Base-by-base conservation (phyloP, 345 rosid species). In the Eucalyptus erythrocorys region DNA sequence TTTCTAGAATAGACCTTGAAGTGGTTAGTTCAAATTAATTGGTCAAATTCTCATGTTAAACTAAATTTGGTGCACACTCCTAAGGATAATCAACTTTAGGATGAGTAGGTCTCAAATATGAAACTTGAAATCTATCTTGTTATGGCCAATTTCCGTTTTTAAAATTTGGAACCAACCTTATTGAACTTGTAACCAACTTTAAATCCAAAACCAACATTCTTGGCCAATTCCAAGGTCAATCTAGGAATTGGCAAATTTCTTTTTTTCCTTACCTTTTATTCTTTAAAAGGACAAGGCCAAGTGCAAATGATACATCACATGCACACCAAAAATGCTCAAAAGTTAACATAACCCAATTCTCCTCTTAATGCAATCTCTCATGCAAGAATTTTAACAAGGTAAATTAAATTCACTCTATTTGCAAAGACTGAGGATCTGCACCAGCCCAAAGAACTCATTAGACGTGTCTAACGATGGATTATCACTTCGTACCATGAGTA, bases 91-190 rank as follows among this genome's bases (percentile, higher is more conserved):
- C 10, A 64, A 6, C 4, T 64, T 12, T 64, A n/a, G 19, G 2
- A 16, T 64, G 71, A n/a, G 19, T 64, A 64, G 19, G 9, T 64
- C 4, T 15, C 37, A n/a, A 30, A n/a, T 15, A 13, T 30, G 9
- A 30, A 64, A 30, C 34, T 9, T 6, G 0, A 6, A 64, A 64
- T 0, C 10, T 14, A 13, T 32, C 37, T 0, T 64, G 0, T 64
- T 16, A 64, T 3, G 21, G 37, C 5, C 19, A n/a, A n/a, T n/a
- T 7, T 15, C 21, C 17, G 1, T 27, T 64, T 64, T 64, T n/a
- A 14, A 8, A 64, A 64, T 32, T 64, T 64, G 21, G 3, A 64
- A 14, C 76, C 5, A 14, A 64, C 19, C 3, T 13, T 64, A 4
- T 14, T 64, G 37, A 64, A 13, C 8, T 64, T n/a, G 10, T 64